Percentiles rank a stretch among this genome's conserved stretches.
phyloP scores from a whole-genome alignment of 495 filamentous ascomycete species.

The Talaromyces adpressus region DNA sequence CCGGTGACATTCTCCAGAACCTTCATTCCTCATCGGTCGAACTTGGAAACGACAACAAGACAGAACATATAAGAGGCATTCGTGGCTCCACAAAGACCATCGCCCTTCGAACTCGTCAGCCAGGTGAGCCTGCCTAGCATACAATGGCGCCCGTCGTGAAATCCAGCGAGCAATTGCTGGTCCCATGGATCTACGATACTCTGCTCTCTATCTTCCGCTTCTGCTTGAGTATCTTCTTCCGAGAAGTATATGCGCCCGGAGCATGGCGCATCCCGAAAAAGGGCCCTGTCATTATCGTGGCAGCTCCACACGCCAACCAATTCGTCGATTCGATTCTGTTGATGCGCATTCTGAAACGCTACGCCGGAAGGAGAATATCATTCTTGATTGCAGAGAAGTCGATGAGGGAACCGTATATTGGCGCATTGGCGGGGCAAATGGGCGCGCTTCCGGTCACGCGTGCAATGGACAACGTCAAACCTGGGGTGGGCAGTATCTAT shows the following conservation, averaged over 20 bases:
- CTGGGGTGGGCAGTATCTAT: constrained; percentile 64
- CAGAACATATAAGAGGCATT: not conserved
- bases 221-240: constrained; percentile 76
- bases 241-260: constrained; percentile 78
- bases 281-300: constrained; percentile 79
- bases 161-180: constrained; percentile 4
- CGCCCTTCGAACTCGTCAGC: not conserved
- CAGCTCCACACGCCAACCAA: constrained; percentile 80
- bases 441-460: constrained; percentile 73
- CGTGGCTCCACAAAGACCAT: not conserved
- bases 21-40: not conserved
- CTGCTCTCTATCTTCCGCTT: constrained; percentile 4
- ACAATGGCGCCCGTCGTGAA: not conserved
- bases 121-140: not conserved
- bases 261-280: constrained; percentile 70
- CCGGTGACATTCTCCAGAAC: not conserved
- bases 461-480: constrained; percentile 67
- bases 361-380: constrained; percentile 66
- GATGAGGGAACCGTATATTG: constrained; percentile 68
- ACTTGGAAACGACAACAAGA: not conserved
- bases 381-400: constrained; percentile 81
- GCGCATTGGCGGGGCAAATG: constrained; percentile 58
- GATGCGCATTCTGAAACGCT: constrained; percentile 66
- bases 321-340: constrained; percentile 82
- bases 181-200: constrained; percentile 11